A percentile compares a stretch with the other conserved stretches of the same genome.
phyloP scores from a whole-genome alignment of 768 basidiomycete species.

The Suillus occidentalis region DNA sequence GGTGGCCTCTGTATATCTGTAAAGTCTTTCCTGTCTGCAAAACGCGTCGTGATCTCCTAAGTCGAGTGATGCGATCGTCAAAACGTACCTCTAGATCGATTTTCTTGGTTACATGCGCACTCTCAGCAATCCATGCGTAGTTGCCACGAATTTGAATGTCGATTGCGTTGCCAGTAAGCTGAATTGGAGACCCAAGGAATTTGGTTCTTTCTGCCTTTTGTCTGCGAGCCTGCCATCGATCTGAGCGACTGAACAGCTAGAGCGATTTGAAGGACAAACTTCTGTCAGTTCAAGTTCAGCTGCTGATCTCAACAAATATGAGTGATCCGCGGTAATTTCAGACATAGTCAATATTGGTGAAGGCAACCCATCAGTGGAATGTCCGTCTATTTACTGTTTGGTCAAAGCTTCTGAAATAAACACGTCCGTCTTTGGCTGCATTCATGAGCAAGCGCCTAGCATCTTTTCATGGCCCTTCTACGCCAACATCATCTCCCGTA shows the following conservation, averaged over 20 bases:
- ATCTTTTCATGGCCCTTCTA: slow-evolving; percentile 80
- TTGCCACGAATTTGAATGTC: slow-evolving; percentile 63
- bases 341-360: not conserved
- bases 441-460: slow-evolving; percentile 59
- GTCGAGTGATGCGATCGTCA: not conserved
- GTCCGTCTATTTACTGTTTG: slow-evolving; percentile 5
- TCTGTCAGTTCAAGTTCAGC: slow-evolving; percentile 33
- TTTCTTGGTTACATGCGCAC: slow-evolving; percentile 70
- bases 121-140: slow-evolving; percentile 87
- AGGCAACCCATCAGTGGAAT: not conserved
- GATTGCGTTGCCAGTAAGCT: slow-evolving; percentile 73
- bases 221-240: slow-evolving; percentile 55
- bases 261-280: slow-evolving; percentile 13
- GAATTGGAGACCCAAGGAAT: slow-evolving; percentile 74
- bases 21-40: slow-evolving; percentile 76
- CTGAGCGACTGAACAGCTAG: not conserved
- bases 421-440: slow-evolving; percentile 3
- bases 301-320: slow-evolving; percentile 30
- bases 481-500: slow-evolving; percentile 68
- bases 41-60: slow-evolving; percentile 1
- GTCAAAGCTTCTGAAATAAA: slow-evolving; percentile 13
- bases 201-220: slow-evolving; percentile 72
- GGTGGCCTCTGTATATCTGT: slow-evolving; percentile 79
- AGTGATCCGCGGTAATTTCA: slow-evolving; percentile 24
- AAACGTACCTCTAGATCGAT: slow-evolving; percentile 70